Evolutionary conservation across 768 basidiomycete species (phyloP).

Genomic region (Tulasnella sp.): DNA sequence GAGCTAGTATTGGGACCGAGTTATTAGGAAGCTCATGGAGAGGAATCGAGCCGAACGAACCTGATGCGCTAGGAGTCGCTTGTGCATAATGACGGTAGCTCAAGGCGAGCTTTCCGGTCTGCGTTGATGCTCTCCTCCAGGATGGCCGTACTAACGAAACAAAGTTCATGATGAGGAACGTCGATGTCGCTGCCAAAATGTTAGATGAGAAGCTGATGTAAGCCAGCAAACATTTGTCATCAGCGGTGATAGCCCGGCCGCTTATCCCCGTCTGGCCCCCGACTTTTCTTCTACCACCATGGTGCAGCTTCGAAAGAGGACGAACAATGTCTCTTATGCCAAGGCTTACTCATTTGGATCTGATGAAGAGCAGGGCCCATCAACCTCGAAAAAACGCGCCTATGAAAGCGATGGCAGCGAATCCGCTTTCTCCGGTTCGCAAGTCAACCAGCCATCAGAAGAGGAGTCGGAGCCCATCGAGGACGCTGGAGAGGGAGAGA

Average conservation of each 20-base stretch:
- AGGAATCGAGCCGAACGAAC: neutral
- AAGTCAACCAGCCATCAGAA: neutral
- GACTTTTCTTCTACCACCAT: neutral
- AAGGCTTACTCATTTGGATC: neutral
- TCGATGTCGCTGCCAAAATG: conserved; percentile 2
- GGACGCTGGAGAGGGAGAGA: neutral
- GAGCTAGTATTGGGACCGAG: neutral
- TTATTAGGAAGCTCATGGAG: neutral
- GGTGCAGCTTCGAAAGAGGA: conserved; percentile 19
- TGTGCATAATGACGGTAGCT: neutral
- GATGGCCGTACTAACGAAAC: neutral
- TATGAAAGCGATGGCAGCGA: conserved; percentile 12
- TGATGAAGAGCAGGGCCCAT: conserved; percentile 6
- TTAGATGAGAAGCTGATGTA: neutral
- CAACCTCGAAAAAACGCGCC: neutral
- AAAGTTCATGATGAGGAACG: neutral
- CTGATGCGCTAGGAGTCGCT: neutral
- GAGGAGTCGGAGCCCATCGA: neutral
- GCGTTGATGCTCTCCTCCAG: neutral
- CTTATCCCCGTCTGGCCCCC: neutral
- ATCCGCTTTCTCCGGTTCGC: conserved; percentile 15
- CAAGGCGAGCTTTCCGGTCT: neutral
- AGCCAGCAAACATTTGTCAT: neutral
- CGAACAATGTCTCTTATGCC: conserved; percentile 13
- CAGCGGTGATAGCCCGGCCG: neutral